Conservation (phyloP, 148 eudicot genomes). For the Rhododendron griersonianum region DNA sequence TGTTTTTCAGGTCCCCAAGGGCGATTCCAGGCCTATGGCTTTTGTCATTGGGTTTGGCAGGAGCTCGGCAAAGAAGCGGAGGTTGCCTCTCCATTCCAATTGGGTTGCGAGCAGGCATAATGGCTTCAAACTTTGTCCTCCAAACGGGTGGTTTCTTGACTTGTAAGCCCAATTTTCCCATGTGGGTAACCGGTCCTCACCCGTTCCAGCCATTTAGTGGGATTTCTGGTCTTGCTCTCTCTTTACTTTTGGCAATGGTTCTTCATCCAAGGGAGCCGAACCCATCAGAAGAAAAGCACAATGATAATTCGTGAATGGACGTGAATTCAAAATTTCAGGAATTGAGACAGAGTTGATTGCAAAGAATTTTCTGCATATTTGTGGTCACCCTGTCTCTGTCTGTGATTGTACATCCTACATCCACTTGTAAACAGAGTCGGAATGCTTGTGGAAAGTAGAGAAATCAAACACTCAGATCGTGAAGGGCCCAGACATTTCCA, state of each 20-base stretch:
- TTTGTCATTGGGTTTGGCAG: conserved; percentile 60
- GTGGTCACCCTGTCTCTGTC: neutral
- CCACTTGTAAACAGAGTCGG: neutral
- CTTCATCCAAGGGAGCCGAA: conserved; percentile 57
- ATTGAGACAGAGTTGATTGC: neutral
- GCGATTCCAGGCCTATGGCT: conserved; percentile 87
- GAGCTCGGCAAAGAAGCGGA: conserved; percentile 60
- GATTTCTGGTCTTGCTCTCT: conserved; percentile 52
- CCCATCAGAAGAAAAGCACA: conserved; percentile 18
- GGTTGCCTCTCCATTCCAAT: conserved; percentile 80
- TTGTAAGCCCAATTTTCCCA: conserved; percentile 40
- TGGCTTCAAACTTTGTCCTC: conserved; percentile 58
- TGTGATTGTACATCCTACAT: neutral
- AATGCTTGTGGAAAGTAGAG: neutral
- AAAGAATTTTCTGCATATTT: neutral
- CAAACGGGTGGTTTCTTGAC: conserved; percentile 62
- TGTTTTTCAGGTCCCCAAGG: conserved; percentile 48
- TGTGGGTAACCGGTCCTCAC: conserved; percentile 63
- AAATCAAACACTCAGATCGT: neutral
- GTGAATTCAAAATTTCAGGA: neutral
- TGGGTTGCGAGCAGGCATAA: conserved; percentile 78
- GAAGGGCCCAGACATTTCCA: neutral
- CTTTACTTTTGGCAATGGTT: conserved; percentile 51
- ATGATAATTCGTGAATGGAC: conserved; percentile 28
- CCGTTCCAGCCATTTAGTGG: conserved; percentile 81